Base-by-base conservation (phyloP, 371 early-diverging fungal genomes). In the Actinomortierella ambigua region DNA sequence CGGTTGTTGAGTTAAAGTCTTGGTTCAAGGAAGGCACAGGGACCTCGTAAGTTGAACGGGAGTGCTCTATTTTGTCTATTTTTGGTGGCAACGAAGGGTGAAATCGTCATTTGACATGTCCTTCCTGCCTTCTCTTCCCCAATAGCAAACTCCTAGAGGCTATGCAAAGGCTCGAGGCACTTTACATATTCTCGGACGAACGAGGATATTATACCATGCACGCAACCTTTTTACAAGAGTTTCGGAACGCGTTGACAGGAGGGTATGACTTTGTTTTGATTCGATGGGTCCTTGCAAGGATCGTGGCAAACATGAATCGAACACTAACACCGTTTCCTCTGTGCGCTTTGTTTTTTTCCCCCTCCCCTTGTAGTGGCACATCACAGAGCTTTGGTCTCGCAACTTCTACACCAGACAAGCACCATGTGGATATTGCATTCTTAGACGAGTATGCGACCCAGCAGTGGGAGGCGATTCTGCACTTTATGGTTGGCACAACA, bases 401-500 rank as follows among this genome's bases (percentile, higher is more conserved):
- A 2, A 84, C 79, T 44, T 78, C 86, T 0, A 82, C 87, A 5
- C 77, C 82, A 4, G 89, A 92, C 62, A 91, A 89, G 44, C 84
- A 90, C 53, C 76, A 78, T 24, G 89, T 93, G 1, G 89, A 87
- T 50, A 80, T 86, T 40, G 77, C 77, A 3, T 89, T 86, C 59
- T 75, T 97, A 66, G 95, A 94, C 68, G 77, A 82, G 43, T 90
- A 95, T 69, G 93, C 97, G 7, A 85, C 83, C 24, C 87, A 91
- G 54, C 84, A 88, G 50, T 96, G 98, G 97, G 96, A 97, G 79
- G 85, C 92, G 8, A 94, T 98, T 55, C 70, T 98, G 58, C 96
- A 97, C 65, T 97, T 85, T 55, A 91, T 98, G 90, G 97, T 97
- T 14, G 97, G 98, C 0, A 94, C 93, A 1, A 84, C 87, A n/a